A percentile compares a stretch with the other conserved stretches of the same genome.
phyloP scores from a whole-genome alignment of 2,329 filamentous ascomycete species.

The Anisogramma anomala region DNA sequence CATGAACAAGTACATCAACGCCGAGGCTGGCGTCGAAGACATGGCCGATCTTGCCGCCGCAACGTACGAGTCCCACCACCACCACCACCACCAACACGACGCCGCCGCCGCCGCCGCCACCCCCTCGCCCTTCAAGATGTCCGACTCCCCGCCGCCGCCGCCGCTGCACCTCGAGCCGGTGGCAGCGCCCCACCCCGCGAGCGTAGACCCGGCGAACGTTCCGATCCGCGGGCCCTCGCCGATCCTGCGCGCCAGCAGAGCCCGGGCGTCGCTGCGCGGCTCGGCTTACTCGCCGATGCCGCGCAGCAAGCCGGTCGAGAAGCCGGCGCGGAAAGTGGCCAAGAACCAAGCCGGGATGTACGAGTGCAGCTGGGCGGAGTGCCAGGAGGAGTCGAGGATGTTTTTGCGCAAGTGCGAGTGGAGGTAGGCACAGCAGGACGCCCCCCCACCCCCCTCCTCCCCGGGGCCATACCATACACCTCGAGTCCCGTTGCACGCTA shows the following conservation, averaged over 20 bases:
- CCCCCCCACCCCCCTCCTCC: neutral
- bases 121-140: constrained; percentile 5
- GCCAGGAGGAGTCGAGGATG: constrained; percentile 48
- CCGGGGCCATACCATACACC: no score
- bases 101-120: constrained; percentile 14
- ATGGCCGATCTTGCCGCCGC: constrained; percentile 26
- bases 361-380: constrained; percentile 60
- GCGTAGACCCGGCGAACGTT: constrained; percentile 21
- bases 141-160: constrained; percentile 24
- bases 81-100: no score
- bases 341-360: constrained; percentile 66
- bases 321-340: constrained; percentile 44
- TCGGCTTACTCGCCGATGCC: constrained; percentile 17
- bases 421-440: constrained; percentile 51
- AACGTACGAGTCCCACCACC: constrained; percentile 16
- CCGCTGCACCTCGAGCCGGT: constrained; percentile 26
- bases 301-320: constrained; percentile 43
- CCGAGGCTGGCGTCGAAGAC: constrained; percentile 28
- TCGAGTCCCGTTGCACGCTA: neutral
- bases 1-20: constrained; percentile 13
- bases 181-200: constrained; percentile 24
- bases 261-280: neutral
- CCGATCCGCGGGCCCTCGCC: constrained; percentile 22
- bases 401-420: constrained; percentile 86
- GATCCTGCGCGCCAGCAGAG: constrained; percentile 16